Conservation (phyloP, 2,329 filamentous ascomycete genomes). For the Claviceps sp. region DNA sequence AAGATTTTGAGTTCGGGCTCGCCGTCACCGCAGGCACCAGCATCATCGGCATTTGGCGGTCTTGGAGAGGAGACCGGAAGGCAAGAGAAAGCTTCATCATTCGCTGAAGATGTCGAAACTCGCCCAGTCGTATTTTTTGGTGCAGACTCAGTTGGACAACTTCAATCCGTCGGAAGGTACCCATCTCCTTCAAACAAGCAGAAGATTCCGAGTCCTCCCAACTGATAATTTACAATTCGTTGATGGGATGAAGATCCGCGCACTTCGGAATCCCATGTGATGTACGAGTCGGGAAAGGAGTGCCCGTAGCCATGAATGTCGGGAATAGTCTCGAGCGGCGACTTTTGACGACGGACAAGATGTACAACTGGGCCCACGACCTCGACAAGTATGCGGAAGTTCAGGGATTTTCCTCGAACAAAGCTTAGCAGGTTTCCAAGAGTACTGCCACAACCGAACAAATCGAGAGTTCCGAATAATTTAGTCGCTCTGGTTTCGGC, state of each 20-base stretch:
- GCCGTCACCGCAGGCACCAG: conserved; percentile 7
- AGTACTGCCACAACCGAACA: conserved; percentile 43
- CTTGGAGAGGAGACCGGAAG: neutral
- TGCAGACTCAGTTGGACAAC: neutral
- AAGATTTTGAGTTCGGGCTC: conserved; percentile 9
- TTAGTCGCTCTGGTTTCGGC: neutral
- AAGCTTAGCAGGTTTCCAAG: conserved; percentile 46
- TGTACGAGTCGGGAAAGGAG: conserved; percentile 53
- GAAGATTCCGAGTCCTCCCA: conserved; percentile 13
- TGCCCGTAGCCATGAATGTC: conserved; percentile 50
- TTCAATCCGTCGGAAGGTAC: conserved; percentile 7
- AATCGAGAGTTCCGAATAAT: conserved; percentile 25
- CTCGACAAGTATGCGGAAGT: conserved; percentile 44
- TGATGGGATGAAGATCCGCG: conserved; percentile 47
- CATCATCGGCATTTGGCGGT: neutral
- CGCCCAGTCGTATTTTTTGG: neutral
- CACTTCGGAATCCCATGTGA: conserved; percentile 44
- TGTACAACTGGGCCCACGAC: conserved; percentile 38
- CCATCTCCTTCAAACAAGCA: conserved; percentile 18
- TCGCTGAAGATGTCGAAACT: neutral
- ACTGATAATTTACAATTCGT: conserved; percentile 17
- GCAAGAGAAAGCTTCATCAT: neutral
- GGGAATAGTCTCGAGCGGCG: conserved; percentile 40
- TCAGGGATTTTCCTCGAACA: conserved; percentile 25
- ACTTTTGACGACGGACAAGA: conserved; percentile 48